These are phyloP conservation scores for Lentinula novae-zelandiae DNA, from an alignment of 1,284 basidiomycete species.

Conservation along the genomic window DNA sequence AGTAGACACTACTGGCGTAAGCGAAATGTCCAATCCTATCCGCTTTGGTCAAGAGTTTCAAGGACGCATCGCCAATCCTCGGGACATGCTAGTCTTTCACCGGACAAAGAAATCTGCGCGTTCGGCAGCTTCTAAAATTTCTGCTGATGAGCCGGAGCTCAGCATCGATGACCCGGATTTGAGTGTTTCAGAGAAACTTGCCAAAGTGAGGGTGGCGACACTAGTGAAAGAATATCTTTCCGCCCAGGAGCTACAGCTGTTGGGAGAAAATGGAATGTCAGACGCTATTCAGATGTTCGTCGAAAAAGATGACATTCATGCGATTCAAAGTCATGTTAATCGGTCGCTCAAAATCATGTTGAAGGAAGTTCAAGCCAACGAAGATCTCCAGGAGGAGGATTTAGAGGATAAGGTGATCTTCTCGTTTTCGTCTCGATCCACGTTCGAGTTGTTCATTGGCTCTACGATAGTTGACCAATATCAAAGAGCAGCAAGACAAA, in stretches of 20 bases:
- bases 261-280: constrained; percentile 84
- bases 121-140: constrained; percentile 40
- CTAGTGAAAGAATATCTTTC: constrained; percentile 87
- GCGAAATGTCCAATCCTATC: constrained; percentile 91
- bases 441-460: background rate
- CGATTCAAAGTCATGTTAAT: constrained; percentile 77
- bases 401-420: constrained; percentile 64
- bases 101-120: constrained; percentile 66
- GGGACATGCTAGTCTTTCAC: constrained; percentile 90
- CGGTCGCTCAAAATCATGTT: constrained; percentile 60
- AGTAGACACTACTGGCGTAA: constrained; percentile 88
- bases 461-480: constrained; percentile 51
- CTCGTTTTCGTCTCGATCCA: constrained; percentile 19
- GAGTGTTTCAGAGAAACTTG: constrained; percentile 61
- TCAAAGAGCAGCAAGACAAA: constrained; percentile 63
- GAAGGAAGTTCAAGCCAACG: constrained; percentile 57
- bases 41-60: constrained; percentile 96
- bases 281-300: constrained; percentile 92
- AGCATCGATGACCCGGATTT: constrained; percentile 73
- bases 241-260: constrained; percentile 85
- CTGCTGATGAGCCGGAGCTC: constrained; percentile 66
- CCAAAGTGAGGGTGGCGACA: constrained; percentile 67
- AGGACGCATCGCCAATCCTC: constrained; percentile 89
- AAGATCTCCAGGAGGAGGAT: constrained; percentile 70
- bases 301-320: constrained; percentile 92